A percentile compares a stretch with the other conserved stretches of the same genome.
Evolutionary conservation across 179 eudicot genomes (phyloP).

Genomic region (Monotropa hypopitys): DNA sequence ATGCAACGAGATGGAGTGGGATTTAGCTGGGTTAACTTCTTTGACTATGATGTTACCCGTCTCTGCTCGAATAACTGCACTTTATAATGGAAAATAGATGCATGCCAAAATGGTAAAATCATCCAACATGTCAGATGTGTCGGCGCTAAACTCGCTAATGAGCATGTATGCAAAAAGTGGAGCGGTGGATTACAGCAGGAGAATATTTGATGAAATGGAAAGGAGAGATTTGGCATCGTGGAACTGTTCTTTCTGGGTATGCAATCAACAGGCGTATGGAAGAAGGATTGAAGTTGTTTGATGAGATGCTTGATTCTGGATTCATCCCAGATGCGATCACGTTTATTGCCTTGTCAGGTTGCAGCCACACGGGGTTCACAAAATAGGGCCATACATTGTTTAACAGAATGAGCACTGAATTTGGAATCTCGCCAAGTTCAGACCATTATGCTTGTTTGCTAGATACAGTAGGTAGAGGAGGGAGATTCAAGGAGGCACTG

Average conservation of each 20-base stretch:
- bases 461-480: conserved; percentile 34
- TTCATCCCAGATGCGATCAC: conserved; percentile 24
- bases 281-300: conserved; percentile 19
- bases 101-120: conserved; percentile 27
- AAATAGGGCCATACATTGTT: conserved; percentile 17
- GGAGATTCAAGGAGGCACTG: conserved; percentile 25
- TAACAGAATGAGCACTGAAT: conserved; percentile 19
- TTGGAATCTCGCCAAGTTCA: conserved; percentile 16
- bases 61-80: conserved; percentile 18
- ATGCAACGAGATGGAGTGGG: conserved; percentile 25
- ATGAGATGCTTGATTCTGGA: conserved; percentile 23
- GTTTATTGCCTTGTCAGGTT: conserved; percentile 28
- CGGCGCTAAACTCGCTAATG: conserved; percentile 24
- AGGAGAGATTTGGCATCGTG: conserved; percentile 24
- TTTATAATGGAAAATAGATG: conserved; percentile 28
- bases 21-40: conserved; percentile 30
- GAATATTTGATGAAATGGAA: conserved; percentile 21
- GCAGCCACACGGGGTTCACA: conserved; percentile 24
- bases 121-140: conserved; percentile 7
- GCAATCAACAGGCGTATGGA: conserved; percentile 20
- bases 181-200: conserved; percentile 13
- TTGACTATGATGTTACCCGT: conserved; percentile 20
- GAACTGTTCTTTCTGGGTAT: conserved; percentile 27
- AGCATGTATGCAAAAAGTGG: conserved; percentile 40
- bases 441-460: conserved; percentile 42